Conservation (phyloP, 2,329 filamentous ascomycete genomes). For the Cladosporium sp. region DNA sequence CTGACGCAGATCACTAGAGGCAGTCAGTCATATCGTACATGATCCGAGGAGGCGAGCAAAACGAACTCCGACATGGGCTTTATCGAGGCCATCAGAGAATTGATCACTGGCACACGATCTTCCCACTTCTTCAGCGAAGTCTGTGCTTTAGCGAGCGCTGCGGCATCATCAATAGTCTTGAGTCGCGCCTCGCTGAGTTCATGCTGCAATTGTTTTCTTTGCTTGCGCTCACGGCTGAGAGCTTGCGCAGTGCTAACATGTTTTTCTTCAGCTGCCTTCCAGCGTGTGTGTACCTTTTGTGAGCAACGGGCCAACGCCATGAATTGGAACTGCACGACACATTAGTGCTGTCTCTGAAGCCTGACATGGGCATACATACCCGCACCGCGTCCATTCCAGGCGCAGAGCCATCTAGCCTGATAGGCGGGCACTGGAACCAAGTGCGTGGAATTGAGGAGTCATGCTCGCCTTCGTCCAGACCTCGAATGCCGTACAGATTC, state of each 20-base stretch:
- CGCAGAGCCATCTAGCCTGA: conserved; percentile 34
- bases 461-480: conserved; percentile 38
- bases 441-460: conserved; percentile 40
- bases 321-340: conserved; percentile 44
- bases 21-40: not conserved
- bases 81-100: conserved; percentile 34
- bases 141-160: conserved; percentile 23
- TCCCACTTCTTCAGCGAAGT: conserved; percentile 30
- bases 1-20: conserved; percentile 26
- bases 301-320: conserved; percentile 33
- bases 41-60: not conserved
- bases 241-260: conserved; percentile 19
- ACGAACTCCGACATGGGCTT: conserved; percentile 30
- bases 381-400: conserved; percentile 40
- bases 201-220: conserved; percentile 20
- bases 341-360: conserved; percentile 6
- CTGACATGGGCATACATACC: conserved; percentile 26
- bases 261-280: conserved; percentile 22
- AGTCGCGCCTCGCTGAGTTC: conserved; percentile 18
- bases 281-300: conserved; percentile 21
- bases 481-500: conserved; percentile 43
- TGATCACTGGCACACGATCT: conserved; percentile 29
- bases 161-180: conserved; percentile 9
- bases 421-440: conserved; percentile 44
- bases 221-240: conserved; percentile 24